These are phyloP conservation scores for Cercospora sesami DNA, from an alignment of 2,329 filamentous ascomycete species.

Conservation along the genomic window DNA sequence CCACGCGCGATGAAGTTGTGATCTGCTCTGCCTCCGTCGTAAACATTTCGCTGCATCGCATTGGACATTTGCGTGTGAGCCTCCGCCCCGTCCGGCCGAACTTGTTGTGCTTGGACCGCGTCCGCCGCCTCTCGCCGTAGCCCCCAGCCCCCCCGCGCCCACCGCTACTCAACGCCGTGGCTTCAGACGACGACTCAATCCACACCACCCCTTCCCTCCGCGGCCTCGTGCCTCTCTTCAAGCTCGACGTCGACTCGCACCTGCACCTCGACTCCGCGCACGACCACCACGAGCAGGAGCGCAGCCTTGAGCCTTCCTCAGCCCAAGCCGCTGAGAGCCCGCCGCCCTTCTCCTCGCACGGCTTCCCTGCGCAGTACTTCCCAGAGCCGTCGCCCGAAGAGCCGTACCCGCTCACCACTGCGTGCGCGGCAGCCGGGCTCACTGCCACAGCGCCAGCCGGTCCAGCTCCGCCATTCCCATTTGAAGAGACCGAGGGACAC, in stretches of 20 bases:
- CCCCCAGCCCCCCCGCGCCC: slow-evolving; percentile 19
- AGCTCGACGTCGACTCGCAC: slow-evolving; percentile 37
- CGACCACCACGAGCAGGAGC: slow-evolving; percentile 19
- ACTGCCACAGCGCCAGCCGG: slow-evolving; percentile 50
- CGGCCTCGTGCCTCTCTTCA: slow-evolving; percentile 29
- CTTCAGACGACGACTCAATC: slow-evolving; percentile 38
- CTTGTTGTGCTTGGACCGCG: not conserved
- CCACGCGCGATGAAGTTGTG: slow-evolving; percentile 4
- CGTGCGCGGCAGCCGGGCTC: slow-evolving; percentile 41
- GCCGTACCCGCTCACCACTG: slow-evolving; percentile 43
- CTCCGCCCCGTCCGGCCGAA: not conserved
- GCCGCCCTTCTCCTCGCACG: slow-evolving; percentile 65
- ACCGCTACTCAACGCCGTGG: slow-evolving; percentile 28
- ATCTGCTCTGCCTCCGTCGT: not conserved
- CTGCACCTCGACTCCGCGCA: slow-evolving; percentile 30
- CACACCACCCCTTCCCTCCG: slow-evolving; percentile 39
- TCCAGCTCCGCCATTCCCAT: slow-evolving; percentile 48
- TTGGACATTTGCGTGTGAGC: not conserved
- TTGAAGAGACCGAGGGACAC: slow-evolving; percentile 40
- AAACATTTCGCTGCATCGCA: slow-evolving; percentile 1
- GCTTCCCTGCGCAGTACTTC: slow-evolving; percentile 62
- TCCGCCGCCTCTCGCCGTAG: not conserved
- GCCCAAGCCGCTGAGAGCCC: slow-evolving; percentile 52
- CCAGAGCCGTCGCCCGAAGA: slow-evolving; percentile 51
- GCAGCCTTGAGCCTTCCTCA: slow-evolving; percentile 33